Evolutionary conservation across 2,329 filamentous ascomycete genomes (phyloP), one percentile per base, ranked within the genome.

Genomic region (Talaromyces verruculosus): DNA sequence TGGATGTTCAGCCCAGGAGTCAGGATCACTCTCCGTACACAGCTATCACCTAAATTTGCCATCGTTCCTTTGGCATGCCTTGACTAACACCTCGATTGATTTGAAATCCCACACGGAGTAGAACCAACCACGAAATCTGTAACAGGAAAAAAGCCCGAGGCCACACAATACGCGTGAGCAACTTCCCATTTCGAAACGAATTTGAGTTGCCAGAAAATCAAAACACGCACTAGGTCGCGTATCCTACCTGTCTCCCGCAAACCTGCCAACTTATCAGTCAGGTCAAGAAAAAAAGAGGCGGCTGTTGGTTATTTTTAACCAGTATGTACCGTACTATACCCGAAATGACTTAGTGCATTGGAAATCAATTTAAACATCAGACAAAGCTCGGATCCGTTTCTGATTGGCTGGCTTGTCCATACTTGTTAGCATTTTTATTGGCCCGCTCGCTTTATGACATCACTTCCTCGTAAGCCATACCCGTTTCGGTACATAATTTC

Each of bases 361-460:
- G 7, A 33, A n/a, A 53, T 53, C 25, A 10, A n/a, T 33, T 25
- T 15, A 45, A 41, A 28, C 22, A 60, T 55, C 35, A 30, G 35
- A 13, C n/a, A 41, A 7, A 33, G 19, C 33, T 63, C 49, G 61
- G 47, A 53, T 63, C 35, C 47, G 61, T 13, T 62, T 17, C 35
- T 60, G 61, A 58, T 60, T 63, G 61, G 60, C n/a, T 35, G 33
- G 28, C 4, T 13, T 15, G 17, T 17, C 5, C 6, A 17, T 6
- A 7, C 15, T 30, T 33, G 2, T 1, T 7, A n/a, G 5, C 2
- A 1, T 19, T 63, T 1, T 43, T 6, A 66, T 66, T 66, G 65
- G 65, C 7, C 53, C 3, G 65, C 37, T 66, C 65, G 65, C 39
- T 43, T 66, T 66, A 66, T 66, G 65, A 66, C 53, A 63, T 66